Percentiles rank a stretch among this genome's conserved stretches.
Conservation (phyloP, 1,284 basidiomycete genomes). For the Fomitopsis schrenkii region DNA sequence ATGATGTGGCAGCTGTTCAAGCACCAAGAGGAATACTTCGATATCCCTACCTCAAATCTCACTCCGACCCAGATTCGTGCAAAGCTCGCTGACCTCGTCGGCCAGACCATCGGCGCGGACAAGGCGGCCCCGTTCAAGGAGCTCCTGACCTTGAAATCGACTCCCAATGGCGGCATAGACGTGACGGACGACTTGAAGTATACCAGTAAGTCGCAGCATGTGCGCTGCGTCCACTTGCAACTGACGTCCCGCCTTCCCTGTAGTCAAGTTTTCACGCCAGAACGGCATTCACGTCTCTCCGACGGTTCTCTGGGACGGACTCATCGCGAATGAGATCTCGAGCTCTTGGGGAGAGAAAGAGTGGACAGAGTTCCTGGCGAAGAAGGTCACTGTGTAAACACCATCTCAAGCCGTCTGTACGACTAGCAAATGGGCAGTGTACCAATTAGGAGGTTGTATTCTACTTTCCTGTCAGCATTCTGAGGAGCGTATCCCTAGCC, state of each 20-base stretch:
- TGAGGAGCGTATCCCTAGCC: constrained; percentile 41
- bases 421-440: neutral
- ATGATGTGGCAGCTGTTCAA: constrained; percentile 60
- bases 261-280: constrained; percentile 88
- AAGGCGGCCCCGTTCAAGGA: constrained; percentile 52
- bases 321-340: constrained; percentile 76
- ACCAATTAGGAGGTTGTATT: neutral
- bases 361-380: constrained; percentile 79
- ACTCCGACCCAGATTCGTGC: constrained; percentile 74
- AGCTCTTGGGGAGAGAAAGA: constrained; percentile 83
- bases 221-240: neutral
- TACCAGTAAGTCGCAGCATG: constrained; percentile 46
- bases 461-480: constrained; percentile 29
- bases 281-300: constrained; percentile 93
- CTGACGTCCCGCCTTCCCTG: neutral
- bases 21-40: constrained; percentile 73
- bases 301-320: constrained; percentile 82
- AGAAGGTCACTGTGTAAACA: constrained; percentile 45
- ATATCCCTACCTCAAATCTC: constrained; percentile 67
- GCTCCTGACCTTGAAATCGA: constrained; percentile 58
- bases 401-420: neutral
- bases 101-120: constrained; percentile 42
- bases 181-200: constrained; percentile 88
- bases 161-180: constrained; percentile 70
- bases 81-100: constrained; percentile 63